phyloP scores from a whole-genome alignment of 177 flowering plant genomes.

The Vitis hybrid region DNA sequence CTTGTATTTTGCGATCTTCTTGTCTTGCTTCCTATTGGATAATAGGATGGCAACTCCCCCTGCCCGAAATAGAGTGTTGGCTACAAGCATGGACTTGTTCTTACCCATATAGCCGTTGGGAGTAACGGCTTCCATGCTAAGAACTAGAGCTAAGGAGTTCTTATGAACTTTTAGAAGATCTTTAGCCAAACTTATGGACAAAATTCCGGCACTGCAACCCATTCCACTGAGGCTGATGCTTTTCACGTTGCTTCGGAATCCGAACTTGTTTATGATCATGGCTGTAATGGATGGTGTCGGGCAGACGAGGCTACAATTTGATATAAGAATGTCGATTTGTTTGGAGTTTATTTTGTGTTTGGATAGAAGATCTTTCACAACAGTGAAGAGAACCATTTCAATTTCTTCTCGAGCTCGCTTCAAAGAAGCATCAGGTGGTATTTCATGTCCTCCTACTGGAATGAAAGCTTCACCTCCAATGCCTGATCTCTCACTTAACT shows the following conservation, averaged over 20 bases:
- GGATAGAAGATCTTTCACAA: constrained; percentile 33
- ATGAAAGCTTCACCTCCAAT: constrained; percentile 38
- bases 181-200: constrained; percentile 36
- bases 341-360: constrained; percentile 34
- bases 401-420: constrained; percentile 19
- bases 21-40: constrained; percentile 40
- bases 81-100: constrained; percentile 42
- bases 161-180: constrained; percentile 42
- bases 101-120: constrained; percentile 36
- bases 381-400: constrained; percentile 35
- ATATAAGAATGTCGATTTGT: constrained; percentile 39
- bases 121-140: constrained; percentile 46
- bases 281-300: constrained; percentile 47
- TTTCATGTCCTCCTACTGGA: constrained; percentile 28
- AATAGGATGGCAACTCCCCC: constrained; percentile 47
- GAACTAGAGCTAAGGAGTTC: constrained; percentile 43
- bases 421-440: constrained; percentile 31
- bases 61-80: constrained; percentile 46
- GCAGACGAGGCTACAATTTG: constrained; percentile 54
- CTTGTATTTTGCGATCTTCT: constrained; percentile 31
- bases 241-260: constrained; percentile 43
- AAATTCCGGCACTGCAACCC: constrained; percentile 57
- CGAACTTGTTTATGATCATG: constrained; percentile 43
- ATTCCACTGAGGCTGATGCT: constrained; percentile 48
- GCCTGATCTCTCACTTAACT: constrained; percentile 31